A percentile compares a stretch with the other conserved stretches of the same genome.
phyloP scores from a whole-genome alignment of 2,329 filamentous ascomycete species.

The Xylaria sp. region DNA sequence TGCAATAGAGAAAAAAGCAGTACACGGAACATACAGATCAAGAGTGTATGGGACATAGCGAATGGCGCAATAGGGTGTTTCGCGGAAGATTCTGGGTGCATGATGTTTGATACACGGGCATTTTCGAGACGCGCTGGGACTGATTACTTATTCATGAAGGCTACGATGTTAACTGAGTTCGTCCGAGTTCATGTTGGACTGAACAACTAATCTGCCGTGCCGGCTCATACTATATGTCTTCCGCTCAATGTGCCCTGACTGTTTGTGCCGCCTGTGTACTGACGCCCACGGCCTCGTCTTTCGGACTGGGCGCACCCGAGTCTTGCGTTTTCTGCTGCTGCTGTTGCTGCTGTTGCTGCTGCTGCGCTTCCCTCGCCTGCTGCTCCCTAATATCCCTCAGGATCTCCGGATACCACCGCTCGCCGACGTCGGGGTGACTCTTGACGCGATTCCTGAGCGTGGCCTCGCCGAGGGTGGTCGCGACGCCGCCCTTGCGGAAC shows the following conservation, averaged over 20 bases:
- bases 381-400: slow-evolving; percentile 60
- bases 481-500: slow-evolving; percentile 69
- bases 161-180: slow-evolving; percentile 12
- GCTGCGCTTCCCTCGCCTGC: slow-evolving; percentile 49
- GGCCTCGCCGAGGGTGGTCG: slow-evolving; percentile 75
- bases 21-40: background rate
- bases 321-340: slow-evolving; percentile 22
- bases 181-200: too few species aligned
- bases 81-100: slow-evolving; percentile 16
- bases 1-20: too few species aligned
- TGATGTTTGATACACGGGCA: slow-evolving; percentile 1
- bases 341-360: slow-evolving; percentile 28
- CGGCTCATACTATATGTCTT: background rate
- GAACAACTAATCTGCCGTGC: slow-evolving; percentile 3
- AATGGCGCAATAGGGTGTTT: slow-evolving; percentile 28
- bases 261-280: slow-evolving; percentile 31
- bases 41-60: slow-evolving; percentile 24
- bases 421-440: slow-evolving; percentile 84
- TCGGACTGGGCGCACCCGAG: slow-evolving; percentile 8
- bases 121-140: too few species aligned
- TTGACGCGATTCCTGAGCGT: slow-evolving; percentile 83
- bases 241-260: slow-evolving; percentile 45
- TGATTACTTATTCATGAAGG: slow-evolving; percentile 25
- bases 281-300: slow-evolving; percentile 23
- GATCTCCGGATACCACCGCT: slow-evolving; percentile 75